Evolutionary conservation across 192 early-diverging fungal genomes (phyloP), one percentile per base, ranked within the genome.

Genomic region (Umbelopsis vinacea): DNA sequence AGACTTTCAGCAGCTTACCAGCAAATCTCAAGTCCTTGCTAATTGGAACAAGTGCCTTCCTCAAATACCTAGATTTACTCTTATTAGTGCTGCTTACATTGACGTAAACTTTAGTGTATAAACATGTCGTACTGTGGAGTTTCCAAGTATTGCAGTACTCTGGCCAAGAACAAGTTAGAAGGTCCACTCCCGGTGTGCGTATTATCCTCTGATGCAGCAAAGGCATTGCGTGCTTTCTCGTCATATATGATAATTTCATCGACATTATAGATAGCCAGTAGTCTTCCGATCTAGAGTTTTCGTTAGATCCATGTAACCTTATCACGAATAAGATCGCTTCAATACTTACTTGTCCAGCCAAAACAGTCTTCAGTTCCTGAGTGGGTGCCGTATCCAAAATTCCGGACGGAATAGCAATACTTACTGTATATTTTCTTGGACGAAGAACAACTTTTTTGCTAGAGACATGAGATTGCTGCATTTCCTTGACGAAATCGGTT

Each of bases 211-310:
- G 79, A 67, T 48, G 81, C 84, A 21, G 81, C 74, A 40, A 82
- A 74, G 23, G 79, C 57, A 24, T 74, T 69, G 33, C 79, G 72
- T 21, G 76, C 79, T 21, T 81, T 72, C 57, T 85, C 81, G 46
- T 81, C 72, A 55, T 89, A 92, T 33, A 92, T 84, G 14, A 92
- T 79, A 12, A 92, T 78, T 78, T 92, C 91, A 71, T 92, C 91
- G 5, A 92, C 85, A 68, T 85, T 83, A 69, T 83, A 84, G 35
- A 92, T 72, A 23, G 85, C 79, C 22, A 85, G 79, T 4, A 82
- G 74, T 52, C 91, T 83, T 21, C 84, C 89, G 33, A 92, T 85
- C 86, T 88, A 19, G 17, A 37, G 26, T 14, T 4, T 29, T 1
- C 14, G 15, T 63, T 37, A 63, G 26, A 24, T 63, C 15, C 38